A percentile compares a stretch with the other conserved stretches of the same genome.
Evolutionary conservation across 768 basidiomycete species (phyloP).

Genomic region (Candolleomyces aberdarensis): DNA sequence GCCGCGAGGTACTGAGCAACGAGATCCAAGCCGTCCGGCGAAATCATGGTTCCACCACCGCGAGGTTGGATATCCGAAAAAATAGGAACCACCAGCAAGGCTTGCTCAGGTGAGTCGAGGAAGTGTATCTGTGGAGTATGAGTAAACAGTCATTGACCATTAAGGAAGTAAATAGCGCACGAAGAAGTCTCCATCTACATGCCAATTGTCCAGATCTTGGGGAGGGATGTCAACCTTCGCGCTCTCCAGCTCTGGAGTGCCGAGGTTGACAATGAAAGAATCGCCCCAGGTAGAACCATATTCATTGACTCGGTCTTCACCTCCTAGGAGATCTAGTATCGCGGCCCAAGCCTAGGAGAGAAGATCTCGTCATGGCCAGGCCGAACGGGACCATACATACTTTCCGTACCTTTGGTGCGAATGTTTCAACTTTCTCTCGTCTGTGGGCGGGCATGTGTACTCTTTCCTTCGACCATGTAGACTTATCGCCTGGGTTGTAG

Average conservation of each 20-base stretch:
- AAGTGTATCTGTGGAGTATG: slow-evolving; percentile 42
- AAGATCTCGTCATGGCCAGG: slow-evolving; percentile 29
- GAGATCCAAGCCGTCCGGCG: slow-evolving; percentile 49
- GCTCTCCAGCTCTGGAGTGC: slow-evolving; percentile 40
- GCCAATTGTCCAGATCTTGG: slow-evolving; percentile 57
- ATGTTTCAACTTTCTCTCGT: slow-evolving; percentile 41
- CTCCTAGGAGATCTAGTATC: slow-evolving; percentile 58
- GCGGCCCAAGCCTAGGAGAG: slow-evolving; percentile 50
- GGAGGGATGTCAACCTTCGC: slow-evolving; percentile 29
- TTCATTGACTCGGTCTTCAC: slow-evolving; percentile 54
- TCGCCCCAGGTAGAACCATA: slow-evolving; percentile 50
- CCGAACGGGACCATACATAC: neutral
- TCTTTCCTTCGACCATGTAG: slow-evolving; percentile 51
- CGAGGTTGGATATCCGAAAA: slow-evolving; percentile 52
- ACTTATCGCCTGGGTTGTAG: slow-evolving; percentile 49
- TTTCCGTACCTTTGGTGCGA: slow-evolving; percentile 46
- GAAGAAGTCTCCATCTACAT: slow-evolving; percentile 61
- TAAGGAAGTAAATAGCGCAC: slow-evolving; percentile 20
- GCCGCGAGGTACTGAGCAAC: slow-evolving; percentile 48
- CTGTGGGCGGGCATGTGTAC: slow-evolving; percentile 56
- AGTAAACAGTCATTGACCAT: neutral
- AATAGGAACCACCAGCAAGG: slow-evolving; percentile 57
- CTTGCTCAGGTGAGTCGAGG: slow-evolving; percentile 66
- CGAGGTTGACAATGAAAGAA: slow-evolving; percentile 63
- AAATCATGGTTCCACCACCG: slow-evolving; percentile 61